Conservation (phyloP, 2,329 filamentous ascomycete species). For the Trichoderma oligosporum region DNA sequence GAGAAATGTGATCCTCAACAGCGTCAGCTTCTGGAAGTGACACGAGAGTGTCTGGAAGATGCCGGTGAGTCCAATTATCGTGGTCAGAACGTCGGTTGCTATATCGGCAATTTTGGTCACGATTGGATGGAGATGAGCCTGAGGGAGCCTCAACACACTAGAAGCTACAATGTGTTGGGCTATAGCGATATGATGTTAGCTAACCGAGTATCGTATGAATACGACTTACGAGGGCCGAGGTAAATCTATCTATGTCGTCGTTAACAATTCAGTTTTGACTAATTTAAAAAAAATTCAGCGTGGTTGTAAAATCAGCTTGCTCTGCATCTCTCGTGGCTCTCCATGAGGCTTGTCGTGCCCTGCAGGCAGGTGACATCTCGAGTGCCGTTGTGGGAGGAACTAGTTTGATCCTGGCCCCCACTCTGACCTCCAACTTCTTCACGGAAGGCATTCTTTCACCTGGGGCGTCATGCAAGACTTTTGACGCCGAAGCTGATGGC, state of each 20-base stretch:
- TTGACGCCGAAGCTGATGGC: slow-evolving; percentile 33
- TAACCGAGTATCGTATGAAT: slow-evolving; percentile 33
- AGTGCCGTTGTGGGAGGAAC: slow-evolving; percentile 35
- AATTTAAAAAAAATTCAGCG: too few species aligned
- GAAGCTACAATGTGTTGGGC: slow-evolving; percentile 23
- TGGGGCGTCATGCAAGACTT: slow-evolving; percentile 31
- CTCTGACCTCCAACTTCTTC: slow-evolving; percentile 23
- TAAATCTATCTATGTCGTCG: too few species aligned
- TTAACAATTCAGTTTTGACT: too few species aligned
- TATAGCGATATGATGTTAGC: slow-evolving; percentile 28
- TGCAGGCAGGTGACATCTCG: slow-evolving; percentile 33
- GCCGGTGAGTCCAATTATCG: slow-evolving; percentile 27
- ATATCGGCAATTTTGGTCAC: slow-evolving; percentile 30
- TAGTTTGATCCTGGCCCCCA: slow-evolving; percentile 34
- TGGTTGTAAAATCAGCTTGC: slow-evolving; percentile 37
- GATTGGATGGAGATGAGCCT: slow-evolving; percentile 26
- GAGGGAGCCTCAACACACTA: slow-evolving; percentile 16
- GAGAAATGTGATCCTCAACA: slow-evolving; percentile 32
- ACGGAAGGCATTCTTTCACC: slow-evolving; percentile 24
- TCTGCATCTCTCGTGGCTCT: slow-evolving; percentile 33
- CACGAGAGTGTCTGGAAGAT: slow-evolving; percentile 28
- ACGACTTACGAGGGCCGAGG: too few species aligned
- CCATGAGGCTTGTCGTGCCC: slow-evolving; percentile 25
- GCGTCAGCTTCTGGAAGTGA: slow-evolving; percentile 28
- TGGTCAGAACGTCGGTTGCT: slow-evolving; percentile 29